These are phyloP conservation scores for Exophiala lecanii-corni DNA, from an alignment of 2,329 filamentous ascomycete species.

Conservation along the genomic window DNA sequence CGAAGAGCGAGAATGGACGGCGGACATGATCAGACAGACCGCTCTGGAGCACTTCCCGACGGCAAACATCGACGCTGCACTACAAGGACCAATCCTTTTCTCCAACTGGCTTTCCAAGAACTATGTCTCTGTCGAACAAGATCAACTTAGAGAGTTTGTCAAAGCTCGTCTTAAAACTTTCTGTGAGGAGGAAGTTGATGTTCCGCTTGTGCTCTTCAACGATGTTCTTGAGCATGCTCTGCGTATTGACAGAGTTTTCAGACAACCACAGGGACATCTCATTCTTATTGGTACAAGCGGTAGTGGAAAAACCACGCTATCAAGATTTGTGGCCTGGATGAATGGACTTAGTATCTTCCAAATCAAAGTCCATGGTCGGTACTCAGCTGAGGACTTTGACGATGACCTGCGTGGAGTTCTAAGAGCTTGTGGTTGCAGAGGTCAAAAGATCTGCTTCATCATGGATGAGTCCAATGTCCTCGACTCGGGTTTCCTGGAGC, in stretches of 20 bases:
- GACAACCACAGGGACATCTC: slow-evolving; percentile 95
- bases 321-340: slow-evolving; percentile 99
- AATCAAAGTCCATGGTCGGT: slow-evolving; percentile 99
- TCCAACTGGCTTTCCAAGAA: slow-evolving; percentile 99
- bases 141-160: slow-evolving; percentile 92
- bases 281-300: slow-evolving; percentile 98
- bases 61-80: slow-evolving; percentile 83
- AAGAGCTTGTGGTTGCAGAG: slow-evolving; percentile 90
- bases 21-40: slow-evolving; percentile 78
- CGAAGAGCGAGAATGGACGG: slow-evolving; percentile 92
- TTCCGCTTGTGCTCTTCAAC: slow-evolving; percentile 97
- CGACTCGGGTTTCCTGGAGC: slow-evolving; percentile 95
- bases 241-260: slow-evolving; percentile 96
- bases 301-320: slow-evolving; percentile 96
- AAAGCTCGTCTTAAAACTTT: slow-evolving; percentile 96
- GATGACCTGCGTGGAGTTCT: slow-evolving; percentile 94
- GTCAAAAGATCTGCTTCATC: slow-evolving; percentile 99
- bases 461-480: slow-evolving; percentile 99
- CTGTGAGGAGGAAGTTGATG: slow-evolving; percentile 98
- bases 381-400: slow-evolving; percentile 97
- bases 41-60: slow-evolving; percentile 90
- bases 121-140: slow-evolving; percentile 92
- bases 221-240: slow-evolving; percentile 97
- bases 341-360: slow-evolving; percentile 98
- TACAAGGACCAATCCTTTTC: slow-evolving; percentile 91